These are phyloP conservation scores for Starmerella khaoyaiensis DNA, from an alignment of 805 yeast species.

Conservation along the genomic window DNA sequence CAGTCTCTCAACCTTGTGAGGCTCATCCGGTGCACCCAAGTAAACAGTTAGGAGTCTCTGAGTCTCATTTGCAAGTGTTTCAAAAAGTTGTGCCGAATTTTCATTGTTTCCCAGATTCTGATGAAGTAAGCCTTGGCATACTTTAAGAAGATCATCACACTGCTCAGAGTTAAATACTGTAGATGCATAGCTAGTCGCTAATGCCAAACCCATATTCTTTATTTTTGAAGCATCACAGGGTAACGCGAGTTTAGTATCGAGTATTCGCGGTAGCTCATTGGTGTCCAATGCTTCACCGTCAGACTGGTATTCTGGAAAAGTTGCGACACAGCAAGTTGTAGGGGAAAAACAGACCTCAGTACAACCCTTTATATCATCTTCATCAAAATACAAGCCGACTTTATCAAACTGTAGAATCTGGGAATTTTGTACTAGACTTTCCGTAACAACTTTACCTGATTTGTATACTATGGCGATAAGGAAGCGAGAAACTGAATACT, in stretches of 20 bases:
- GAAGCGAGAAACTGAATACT: constrained; percentile 15
- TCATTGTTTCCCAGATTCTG: constrained; percentile 18
- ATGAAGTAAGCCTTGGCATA: constrained; percentile 38
- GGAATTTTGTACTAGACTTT: constrained; percentile 16
- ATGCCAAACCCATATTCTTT: constrained; percentile 35
- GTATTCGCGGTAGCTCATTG: no score
- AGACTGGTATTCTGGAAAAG: not conserved
- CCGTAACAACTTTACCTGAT: constrained; percentile 20
- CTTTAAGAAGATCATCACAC: constrained; percentile 55
- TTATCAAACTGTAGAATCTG: constrained; percentile 10
- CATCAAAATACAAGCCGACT: constrained; percentile 10
- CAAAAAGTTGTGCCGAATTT: constrained; percentile 26
- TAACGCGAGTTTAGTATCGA: no score
- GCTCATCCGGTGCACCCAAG: constrained; percentile 53
- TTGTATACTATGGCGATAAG: constrained; percentile 17
- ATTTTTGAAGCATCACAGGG: no score
- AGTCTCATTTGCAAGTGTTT: constrained; percentile 45
- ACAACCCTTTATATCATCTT: constrained; percentile 8
- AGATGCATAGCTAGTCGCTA: constrained; percentile 55
- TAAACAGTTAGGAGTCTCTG: constrained; percentile 66
- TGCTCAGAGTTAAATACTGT: constrained; percentile 56
- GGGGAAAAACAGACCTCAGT: constrained; percentile 27
- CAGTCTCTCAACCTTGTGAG: constrained; percentile 51
- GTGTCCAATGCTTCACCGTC: no score
- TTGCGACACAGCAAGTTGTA: constrained; percentile 18